Percentiles rank a stretch among this genome's conserved stretches.
phyloP scores from a whole-genome alignment of 192 early-diverging fungal genomes.

The Entomortierella beljakovae region DNA sequence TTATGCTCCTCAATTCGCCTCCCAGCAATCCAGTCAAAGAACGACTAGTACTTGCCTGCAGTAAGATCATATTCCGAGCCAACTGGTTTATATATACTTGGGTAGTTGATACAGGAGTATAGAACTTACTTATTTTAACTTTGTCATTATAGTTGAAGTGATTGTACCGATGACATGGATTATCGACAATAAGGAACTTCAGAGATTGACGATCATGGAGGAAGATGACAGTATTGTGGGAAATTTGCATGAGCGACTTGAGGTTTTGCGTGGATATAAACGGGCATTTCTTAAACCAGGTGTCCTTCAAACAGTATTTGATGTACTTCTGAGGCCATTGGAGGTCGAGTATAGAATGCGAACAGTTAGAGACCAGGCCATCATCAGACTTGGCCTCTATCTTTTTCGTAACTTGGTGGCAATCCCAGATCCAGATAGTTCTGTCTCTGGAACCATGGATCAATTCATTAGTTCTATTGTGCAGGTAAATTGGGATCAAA shows the following conservation, averaged over 20 bases:
- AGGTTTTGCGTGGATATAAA: slow-evolving; percentile 79
- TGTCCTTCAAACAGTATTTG: slow-evolving; percentile 64
- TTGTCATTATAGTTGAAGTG: slow-evolving; percentile 71
- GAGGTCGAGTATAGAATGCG: slow-evolving; percentile 64
- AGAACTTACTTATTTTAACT: not conserved
- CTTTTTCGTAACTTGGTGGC: slow-evolving; percentile 86
- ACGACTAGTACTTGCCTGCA: slow-evolving; percentile 62
- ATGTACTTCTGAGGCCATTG: slow-evolving; percentile 62
- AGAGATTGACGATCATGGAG: slow-evolving; percentile 47
- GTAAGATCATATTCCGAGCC: slow-evolving; percentile 33
- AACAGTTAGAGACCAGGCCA: slow-evolving; percentile 65
- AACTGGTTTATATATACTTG: not conserved
- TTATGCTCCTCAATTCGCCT: slow-evolving; percentile 64
- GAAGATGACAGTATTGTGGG: slow-evolving; percentile 55
- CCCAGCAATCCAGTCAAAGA: slow-evolving; percentile 40
- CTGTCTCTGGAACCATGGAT: slow-evolving; percentile 65
- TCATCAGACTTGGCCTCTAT: slow-evolving; percentile 76
- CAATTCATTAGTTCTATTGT: slow-evolving; percentile 66
- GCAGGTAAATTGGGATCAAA: slow-evolving; percentile 61
- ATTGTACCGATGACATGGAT: slow-evolving; percentile 94
- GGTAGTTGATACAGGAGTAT: not conserved
- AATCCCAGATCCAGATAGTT: slow-evolving; percentile 77
- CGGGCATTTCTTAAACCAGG: slow-evolving; percentile 69
- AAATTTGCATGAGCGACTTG: slow-evolving; percentile 40
- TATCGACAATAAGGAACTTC: slow-evolving; percentile 62